Conservation (phyloP, 371 early-diverging fungal genomes). For the Phascolomyces articulosus region DNA sequence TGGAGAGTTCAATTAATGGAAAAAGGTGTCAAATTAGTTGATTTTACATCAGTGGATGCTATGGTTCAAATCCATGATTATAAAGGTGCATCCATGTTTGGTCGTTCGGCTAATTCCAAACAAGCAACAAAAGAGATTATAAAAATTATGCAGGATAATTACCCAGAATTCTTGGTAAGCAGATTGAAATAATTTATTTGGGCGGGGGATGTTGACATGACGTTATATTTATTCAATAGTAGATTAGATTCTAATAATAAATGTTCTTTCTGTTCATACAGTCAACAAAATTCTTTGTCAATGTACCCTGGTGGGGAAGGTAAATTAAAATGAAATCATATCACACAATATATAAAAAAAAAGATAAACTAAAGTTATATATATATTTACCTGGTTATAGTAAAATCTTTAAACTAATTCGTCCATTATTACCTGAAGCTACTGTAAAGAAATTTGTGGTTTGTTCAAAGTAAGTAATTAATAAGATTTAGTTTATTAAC, state of each 20-base stretch:
- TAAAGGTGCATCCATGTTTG: slow-evolving; percentile 52
- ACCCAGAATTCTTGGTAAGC: slow-evolving; percentile 63
- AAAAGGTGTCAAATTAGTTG: slow-evolving; percentile 52
- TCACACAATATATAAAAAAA: not conserved
- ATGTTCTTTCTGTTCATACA: too few species aligned
- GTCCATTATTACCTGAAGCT: slow-evolving; percentile 57
- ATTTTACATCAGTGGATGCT: slow-evolving; percentile 56
- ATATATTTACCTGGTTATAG: slow-evolving; percentile 20
- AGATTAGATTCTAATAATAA: not conserved
- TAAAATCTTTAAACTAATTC: slow-evolving; percentile 57
- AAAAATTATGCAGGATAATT: slow-evolving; percentile 65
- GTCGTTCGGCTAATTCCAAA: slow-evolving; percentile 54
- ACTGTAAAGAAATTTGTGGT: slow-evolving; percentile 65
- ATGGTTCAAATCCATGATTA: slow-evolving; percentile 72
- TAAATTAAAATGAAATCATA: too few species aligned
- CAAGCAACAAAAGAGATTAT: slow-evolving; percentile 56
- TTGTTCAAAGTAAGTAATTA: slow-evolving; percentile 36
- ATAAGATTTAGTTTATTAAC: not conserved
- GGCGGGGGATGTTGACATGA: too few species aligned
- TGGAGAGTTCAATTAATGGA: slow-evolving; percentile 71
- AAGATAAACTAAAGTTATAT: not conserved
- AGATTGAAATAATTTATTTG: not conserved
- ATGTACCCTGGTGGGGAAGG: slow-evolving; percentile 67
- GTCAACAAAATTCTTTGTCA: slow-evolving; percentile 61
- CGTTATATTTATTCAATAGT: too few species aligned